These are phyloP conservation scores for Wickerhamomyces mucosus DNA, from an alignment of 805 yeast species.

Conservation along the genomic window DNA sequence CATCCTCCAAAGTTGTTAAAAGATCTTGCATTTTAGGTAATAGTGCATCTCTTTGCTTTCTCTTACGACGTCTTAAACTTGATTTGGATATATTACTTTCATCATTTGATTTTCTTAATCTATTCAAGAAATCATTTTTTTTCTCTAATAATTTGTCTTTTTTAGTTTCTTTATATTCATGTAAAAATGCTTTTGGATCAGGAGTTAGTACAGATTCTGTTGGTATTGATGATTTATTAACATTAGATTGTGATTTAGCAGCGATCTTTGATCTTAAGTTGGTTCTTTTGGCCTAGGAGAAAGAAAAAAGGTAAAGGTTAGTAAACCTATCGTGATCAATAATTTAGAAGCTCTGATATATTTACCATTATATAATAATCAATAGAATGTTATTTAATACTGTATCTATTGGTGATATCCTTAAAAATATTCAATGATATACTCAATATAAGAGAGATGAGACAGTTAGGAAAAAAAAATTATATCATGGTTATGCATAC, in stretches of 20 bases:
- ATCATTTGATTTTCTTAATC: conserved; percentile 25
- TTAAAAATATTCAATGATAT: too few relatives aligned
- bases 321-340: neutral
- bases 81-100: conserved; percentile 50
- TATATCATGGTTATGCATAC: too few relatives aligned
- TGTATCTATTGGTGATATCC: too few relatives aligned
- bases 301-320: conserved; percentile 1
- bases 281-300: conserved; percentile 28
- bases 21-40: conserved; percentile 62
- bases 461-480: too few relatives aligned
- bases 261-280: conserved; percentile 26
- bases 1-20: conserved; percentile 36
- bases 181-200: conserved; percentile 38
- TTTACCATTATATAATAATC: too few relatives aligned
- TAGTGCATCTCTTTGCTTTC: conserved; percentile 51
- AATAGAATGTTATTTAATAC: too few relatives aligned
- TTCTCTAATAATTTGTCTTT: conserved; percentile 39
- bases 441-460: too few relatives aligned
- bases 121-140: conserved; percentile 28
- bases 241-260: conserved; percentile 22
- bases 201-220: conserved; percentile 21
- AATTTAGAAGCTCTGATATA: too few relatives aligned
- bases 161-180: conserved; percentile 42
- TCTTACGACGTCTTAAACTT: conserved; percentile 52
- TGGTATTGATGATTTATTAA: conserved; percentile 1